Evolutionary conservation across 2,329 filamentous ascomycete genomes (phyloP).

Genomic region (Trichoderma simmonsii): DNA sequence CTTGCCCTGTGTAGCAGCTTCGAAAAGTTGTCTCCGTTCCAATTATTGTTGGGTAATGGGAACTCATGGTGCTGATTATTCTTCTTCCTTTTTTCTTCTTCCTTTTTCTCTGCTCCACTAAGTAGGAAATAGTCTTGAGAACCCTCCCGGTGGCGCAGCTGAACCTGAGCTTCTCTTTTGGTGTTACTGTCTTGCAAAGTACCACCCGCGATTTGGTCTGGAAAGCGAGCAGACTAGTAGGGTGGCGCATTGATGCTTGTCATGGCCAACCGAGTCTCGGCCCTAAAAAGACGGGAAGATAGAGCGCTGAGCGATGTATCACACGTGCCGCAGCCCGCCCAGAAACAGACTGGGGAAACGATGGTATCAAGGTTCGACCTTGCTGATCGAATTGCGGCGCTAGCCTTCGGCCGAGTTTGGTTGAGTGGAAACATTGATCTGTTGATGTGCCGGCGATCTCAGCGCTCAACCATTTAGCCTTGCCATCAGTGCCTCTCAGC

Average conservation of each 20-base stretch:
- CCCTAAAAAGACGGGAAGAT: constrained; percentile 5
- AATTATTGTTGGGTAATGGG: neutral
- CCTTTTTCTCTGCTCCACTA: neutral
- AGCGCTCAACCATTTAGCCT: neutral
- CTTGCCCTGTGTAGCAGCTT: neutral
- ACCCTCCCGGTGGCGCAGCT: neutral
- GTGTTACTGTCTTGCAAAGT: neutral
- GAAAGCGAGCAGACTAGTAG: neutral
- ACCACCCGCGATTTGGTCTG: neutral
- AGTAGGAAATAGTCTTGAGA: neutral
- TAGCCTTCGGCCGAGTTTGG: neutral
- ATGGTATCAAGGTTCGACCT: neutral
- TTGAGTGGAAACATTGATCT: constrained; percentile 8
- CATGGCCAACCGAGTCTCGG: constrained; percentile 5
- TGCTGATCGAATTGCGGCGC: neutral
- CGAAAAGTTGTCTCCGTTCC: neutral
- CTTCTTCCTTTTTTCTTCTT: neutral
- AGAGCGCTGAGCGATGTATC: neutral
- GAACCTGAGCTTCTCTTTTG: neutral
- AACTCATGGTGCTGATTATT: neutral
- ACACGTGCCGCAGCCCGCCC: constrained; percentile 2
- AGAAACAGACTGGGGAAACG: neutral
- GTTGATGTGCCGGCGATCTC: constrained; percentile 7
- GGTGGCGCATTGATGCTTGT: constrained; percentile 7
- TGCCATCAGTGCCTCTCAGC: neutral